Evolutionary conservation across 1,139 yeast species (phyloP).

Genomic region (Geotrichum aggregatum): DNA sequence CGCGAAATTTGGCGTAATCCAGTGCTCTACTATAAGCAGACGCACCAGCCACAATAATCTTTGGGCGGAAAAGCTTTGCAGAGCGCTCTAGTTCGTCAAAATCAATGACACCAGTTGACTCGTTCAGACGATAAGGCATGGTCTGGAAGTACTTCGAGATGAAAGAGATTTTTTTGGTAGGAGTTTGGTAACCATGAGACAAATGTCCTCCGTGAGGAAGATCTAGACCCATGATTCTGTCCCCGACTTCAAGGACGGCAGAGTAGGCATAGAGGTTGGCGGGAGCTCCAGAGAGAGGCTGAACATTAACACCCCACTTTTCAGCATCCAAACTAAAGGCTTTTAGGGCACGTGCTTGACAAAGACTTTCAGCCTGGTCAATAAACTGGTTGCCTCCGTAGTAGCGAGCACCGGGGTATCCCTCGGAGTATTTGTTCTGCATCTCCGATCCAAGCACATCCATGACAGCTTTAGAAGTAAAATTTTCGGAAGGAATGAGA

Average conservation of each 20-base stretch:
- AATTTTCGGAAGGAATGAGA: slow-evolving; percentile 90
- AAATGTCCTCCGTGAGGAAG: slow-evolving; percentile 97
- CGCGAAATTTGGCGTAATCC: slow-evolving; percentile 83
- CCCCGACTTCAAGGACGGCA: slow-evolving; percentile 86
- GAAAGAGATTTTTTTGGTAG: slow-evolving; percentile 79
- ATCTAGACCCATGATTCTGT: slow-evolving; percentile 92
- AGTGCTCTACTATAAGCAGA: slow-evolving; percentile 90
- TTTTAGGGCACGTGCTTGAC: slow-evolving; percentile 87
- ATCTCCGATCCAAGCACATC: slow-evolving; percentile 91
- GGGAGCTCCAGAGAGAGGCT: slow-evolving; percentile 91
- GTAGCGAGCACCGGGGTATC: slow-evolving; percentile 95
- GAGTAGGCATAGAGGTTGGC: slow-evolving; percentile 92
- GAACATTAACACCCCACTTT: slow-evolving; percentile 95
- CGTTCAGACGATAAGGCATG: slow-evolving; percentile 89
- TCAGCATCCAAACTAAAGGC: slow-evolving; percentile 73
- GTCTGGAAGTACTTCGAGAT: slow-evolving; percentile 93
- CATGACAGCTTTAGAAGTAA: slow-evolving; percentile 91
- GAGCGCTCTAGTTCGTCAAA: slow-evolving; percentile 82
- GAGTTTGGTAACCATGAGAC: slow-evolving; percentile 93
- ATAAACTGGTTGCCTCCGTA: slow-evolving; percentile 95
- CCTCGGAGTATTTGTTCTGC: slow-evolving; percentile 98
- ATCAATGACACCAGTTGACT: slow-evolving; percentile 82
- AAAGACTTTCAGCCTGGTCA: slow-evolving; percentile 81
- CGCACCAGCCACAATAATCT: slow-evolving; percentile 92
- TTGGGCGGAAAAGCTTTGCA: slow-evolving; percentile 86